Evolutionary conservation across 1,284 basidiomycete genomes (phyloP), one percentile per base, ranked within the genome.

Genomic region (Xerocomus nothofagi): DNA sequence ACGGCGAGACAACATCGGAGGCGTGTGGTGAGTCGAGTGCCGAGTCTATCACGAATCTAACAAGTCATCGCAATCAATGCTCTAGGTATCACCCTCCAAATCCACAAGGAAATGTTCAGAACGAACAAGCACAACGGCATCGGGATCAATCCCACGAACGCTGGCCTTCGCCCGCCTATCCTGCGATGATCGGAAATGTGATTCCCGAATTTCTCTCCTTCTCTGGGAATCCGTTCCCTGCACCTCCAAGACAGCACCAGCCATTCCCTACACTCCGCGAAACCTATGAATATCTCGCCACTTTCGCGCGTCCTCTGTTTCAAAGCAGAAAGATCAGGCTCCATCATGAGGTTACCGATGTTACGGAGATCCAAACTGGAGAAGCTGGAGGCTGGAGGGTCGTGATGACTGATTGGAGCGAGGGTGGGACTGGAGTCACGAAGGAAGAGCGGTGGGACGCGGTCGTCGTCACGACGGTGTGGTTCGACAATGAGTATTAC

Each of bases 91-190:
- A 47, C 0, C 31, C 56, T n/a, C 50, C 24, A 6, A 26, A 20
- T 15, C 17, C 4, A 3, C 18, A 18, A 6, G n/a, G 5, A 46
- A 20, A 23, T 2, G 12, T 30, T n/a, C 6, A 15, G 21, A 29
- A 32, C 33, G 41, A 37, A 18, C 30, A 5, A 8, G 18, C 24
- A 20, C 9, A 24, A 23, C 12, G 6, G 10, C 31, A 50, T 46
- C 41, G 32, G 3, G 38, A 49, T 44, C 39, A n/a, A 39, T 39
- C 41, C 40, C 36, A 65, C 68, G 17, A 60, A 34, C 36, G 65
- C 20, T 78, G 74, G 76, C 66, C 71, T 1, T 73, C 73, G 6
- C 74, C 76, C 1, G 73, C 75, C 0, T 79, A 79, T 50, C 70
- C 69, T 11, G 70, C 63, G 11, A 59, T 79, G 36, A 68, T 79